phyloP scores from a whole-genome alignment of 257 asterid genomes.

The Anisodus acutangulus region DNA sequence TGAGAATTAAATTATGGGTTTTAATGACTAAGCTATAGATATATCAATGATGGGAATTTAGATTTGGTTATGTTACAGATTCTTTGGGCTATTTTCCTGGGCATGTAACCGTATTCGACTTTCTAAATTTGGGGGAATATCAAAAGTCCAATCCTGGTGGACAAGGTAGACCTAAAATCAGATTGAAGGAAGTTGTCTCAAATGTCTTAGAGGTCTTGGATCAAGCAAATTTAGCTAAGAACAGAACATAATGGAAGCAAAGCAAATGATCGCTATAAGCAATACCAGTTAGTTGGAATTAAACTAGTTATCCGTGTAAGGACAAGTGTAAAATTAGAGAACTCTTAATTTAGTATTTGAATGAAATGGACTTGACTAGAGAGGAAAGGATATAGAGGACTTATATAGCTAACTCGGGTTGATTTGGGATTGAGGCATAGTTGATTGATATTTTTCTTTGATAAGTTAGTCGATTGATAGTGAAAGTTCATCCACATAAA shows the following conservation, averaged over 20 bases:
- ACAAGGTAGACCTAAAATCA: neutral
- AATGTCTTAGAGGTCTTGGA: neutral
- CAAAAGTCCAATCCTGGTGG: neutral
- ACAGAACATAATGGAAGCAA: neutral
- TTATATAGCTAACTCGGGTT: neutral
- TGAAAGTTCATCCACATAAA: slow-evolving; percentile 4
- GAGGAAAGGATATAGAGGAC: neutral
- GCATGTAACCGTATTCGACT: neutral
- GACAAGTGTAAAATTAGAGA: neutral
- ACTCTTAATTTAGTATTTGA: neutral
- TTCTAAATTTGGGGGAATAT: slow-evolving; percentile 20
- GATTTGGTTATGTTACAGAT: neutral
- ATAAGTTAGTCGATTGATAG: neutral
- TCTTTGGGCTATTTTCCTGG: slow-evolving; percentile 5
- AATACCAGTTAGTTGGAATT: neutral
- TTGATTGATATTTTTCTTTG: neutral
- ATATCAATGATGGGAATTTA: neutral
- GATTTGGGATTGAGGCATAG: neutral
- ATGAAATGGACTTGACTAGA: neutral
- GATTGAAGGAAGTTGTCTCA: neutral
- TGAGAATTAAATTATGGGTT: neutral
- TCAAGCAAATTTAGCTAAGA: neutral
- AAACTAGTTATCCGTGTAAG: neutral
- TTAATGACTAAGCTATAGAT: neutral
- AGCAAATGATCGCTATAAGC: neutral